These are phyloP conservation scores for Coniosporium apollinis DNA, from an alignment of 495 filamentous ascomycete species.

Conservation along the genomic window DNA sequence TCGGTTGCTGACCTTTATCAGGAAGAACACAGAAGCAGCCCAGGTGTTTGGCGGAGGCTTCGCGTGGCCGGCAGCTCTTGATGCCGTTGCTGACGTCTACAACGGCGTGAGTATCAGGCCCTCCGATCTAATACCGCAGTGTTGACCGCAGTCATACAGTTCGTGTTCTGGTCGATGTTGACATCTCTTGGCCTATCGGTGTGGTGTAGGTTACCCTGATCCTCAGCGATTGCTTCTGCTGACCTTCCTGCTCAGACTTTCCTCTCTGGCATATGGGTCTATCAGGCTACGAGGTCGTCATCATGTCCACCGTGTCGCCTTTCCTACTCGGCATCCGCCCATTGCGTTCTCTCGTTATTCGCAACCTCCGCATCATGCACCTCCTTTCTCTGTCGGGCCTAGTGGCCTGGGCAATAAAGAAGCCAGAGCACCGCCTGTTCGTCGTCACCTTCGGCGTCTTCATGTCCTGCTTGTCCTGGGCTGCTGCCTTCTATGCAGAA, in stretches of 20 bases:
- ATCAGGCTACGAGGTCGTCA: slow-evolving; percentile 82
- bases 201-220: slow-evolving; percentile 61
- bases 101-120: slow-evolving; percentile 49
- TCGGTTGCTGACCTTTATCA: slow-evolving; percentile 22
- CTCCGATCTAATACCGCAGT: slow-evolving; percentile 3
- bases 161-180: slow-evolving; percentile 87
- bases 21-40: slow-evolving; percentile 59
- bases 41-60: slow-evolving; percentile 57
- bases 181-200: slow-evolving; percentile 76
- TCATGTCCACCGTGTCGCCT: slow-evolving; percentile 73
- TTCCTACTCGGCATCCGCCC: slow-evolving; percentile 58
- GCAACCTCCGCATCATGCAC: slow-evolving; percentile 52
- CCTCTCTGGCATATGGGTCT: slow-evolving; percentile 99
- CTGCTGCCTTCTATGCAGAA: slow-evolving; percentile 63
- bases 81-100: slow-evolving; percentile 79
- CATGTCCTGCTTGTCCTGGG: slow-evolving; percentile 66
- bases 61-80: slow-evolving; percentile 55
- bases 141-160: slow-evolving; percentile 39
- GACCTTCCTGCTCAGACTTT: slow-evolving; percentile 46
- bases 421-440: slow-evolving; percentile 65
- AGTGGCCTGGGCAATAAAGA: slow-evolving; percentile 57
- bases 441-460: slow-evolving; percentile 61
- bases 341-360: slow-evolving; percentile 47
- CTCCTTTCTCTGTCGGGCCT: slow-evolving; percentile 62
- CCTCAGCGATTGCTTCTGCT: not conserved